Base-by-base conservation (phyloP, 106 monocot species). In the Dendrobium chrysotoxum region DNA sequence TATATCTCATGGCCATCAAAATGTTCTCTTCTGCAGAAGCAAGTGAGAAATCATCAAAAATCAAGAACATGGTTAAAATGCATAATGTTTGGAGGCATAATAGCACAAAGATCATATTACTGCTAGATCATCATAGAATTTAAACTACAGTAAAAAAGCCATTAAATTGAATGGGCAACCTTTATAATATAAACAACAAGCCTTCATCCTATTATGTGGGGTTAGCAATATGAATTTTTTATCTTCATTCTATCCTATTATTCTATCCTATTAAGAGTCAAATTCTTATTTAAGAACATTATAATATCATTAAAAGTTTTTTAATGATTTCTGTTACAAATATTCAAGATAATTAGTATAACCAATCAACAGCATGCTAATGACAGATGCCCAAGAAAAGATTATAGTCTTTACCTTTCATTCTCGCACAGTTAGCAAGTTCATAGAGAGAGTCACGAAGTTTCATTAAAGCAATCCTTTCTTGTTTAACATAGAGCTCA, bases 401-500 rank as follows among this genome's bases (percentile, higher is more conserved):
- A 54, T 54, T 54, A 18, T 16, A 54, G 12, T 18, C 53, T 13
- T 79, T 81, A 93, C 93, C 93, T 88, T 90, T 90, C 75, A 84
- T 82, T 85, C 45, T 86, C 72, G 87, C 93, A 74, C 76, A 81
- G 28, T 77, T 86, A 4, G 86, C 80, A 38, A 93, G 79, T 58
- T 88, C 85, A 31, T 80, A 79, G 42, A 93, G 90, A 80, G 75
- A 88, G 74, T 90, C 90, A 23, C 93, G 78, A 58, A 90, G 86
- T 39, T 85, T 85, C 11, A 85, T 85, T 70, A 93, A 70, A 3
- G 90, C 83, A 77, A 77, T 61, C 75, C 79, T 90, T 78, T 93
- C 93, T 82, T 93, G 93, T 82, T 90, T 87, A 6, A 76, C 80
- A 84, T 88, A 93, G 6, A 87, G 80, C 72, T 90, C 85, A 40